Base-by-base conservation (phyloP, 1,139 yeast genomes). In the Saccharomyces hybrid region DNA sequence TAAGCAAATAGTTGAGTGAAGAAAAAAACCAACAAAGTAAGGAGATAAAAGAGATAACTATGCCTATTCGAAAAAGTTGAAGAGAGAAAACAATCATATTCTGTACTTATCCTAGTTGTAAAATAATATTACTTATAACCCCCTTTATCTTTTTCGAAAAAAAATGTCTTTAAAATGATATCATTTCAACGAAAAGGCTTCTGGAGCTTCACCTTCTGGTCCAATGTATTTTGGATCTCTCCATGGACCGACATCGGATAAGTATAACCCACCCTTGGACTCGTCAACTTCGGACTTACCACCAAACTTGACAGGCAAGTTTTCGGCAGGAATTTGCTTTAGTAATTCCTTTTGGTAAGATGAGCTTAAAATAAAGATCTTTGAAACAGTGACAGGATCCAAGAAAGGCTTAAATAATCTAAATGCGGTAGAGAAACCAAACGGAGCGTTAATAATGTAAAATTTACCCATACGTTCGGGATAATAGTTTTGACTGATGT, bases 401-500 rank as follows among this genome's bases (percentile, higher is more conserved):
- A 93, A 80, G 74, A 93, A 91, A 57, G 95, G 93, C 76, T 89
- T 90, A 76, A 93, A 88, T 58, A 91, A 71, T 70, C 82, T 82
- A 79, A 93, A 93, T 42, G 96, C 98, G 50, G 97, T 85, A 44
- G 96, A 84, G 74, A 93, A 93, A 4, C 99, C 99, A 71, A 90
- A 93, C 59, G 99, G 99, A 1, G 99, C 96, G 70, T 93, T 93
- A 74, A 93, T 88, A 67, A 91, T 77, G 75, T 89, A 93, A 70
- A 93, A 93, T 73, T 89, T 90, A 67, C 99, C 98, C 98, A 93
- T 91, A 74, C 99, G 86, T 77, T 93, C 99, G n/a, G 99, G 99
- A 72, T 93, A 93, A 73, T 87, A 93, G 76, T 93, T 89, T 76
- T 93, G 99, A 59, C 98, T 97, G 67, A 93, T 89, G 65, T 80